A percentile compares a stretch with the other conserved stretches of the same genome.
phyloP scores from a whole-genome alignment of 257 asterid genomes.

The Linaria vulgaris region DNA sequence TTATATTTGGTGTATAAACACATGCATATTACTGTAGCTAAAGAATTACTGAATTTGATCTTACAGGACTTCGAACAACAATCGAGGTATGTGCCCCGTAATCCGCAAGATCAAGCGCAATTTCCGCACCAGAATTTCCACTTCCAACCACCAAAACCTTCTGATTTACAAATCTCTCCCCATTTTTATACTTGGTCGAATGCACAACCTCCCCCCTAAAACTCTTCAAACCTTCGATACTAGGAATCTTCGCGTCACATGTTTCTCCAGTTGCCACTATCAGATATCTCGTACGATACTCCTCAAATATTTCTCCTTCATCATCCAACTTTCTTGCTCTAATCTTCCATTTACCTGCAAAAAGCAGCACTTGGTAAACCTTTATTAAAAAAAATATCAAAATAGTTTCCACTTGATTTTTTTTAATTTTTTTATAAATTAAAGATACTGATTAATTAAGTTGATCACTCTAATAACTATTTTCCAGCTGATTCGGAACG shows the following conservation, averaged over 20 bases:
- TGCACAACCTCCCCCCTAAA: constrained; percentile 66
- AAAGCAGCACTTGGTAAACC: no score
- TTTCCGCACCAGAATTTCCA: constrained; percentile 91
- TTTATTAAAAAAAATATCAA: no score
- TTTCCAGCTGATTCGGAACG: no score
- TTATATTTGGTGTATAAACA: no score
- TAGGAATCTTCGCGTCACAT: constrained; percentile 46
- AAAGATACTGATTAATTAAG: no score
- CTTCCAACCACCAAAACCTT: constrained; percentile 74
- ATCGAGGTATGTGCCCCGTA: constrained; percentile 65
- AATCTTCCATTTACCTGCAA: constrained; percentile 40
- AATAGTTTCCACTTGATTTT: no score
- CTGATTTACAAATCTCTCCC: constrained; percentile 34
- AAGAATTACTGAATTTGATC: not conserved
- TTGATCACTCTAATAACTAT: no score
- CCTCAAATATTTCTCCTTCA: constrained; percentile 41
- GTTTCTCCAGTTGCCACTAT: constrained; percentile 83
- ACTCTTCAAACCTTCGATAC: constrained; percentile 44
- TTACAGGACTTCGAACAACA: constrained; percentile 74
- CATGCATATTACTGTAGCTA: no score
- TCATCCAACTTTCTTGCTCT: constrained; percentile 32
- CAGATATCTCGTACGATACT: constrained; percentile 44
- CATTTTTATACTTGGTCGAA: constrained; percentile 59
- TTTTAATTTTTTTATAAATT: no score
- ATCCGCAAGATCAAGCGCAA: constrained; percentile 67